A percentile compares a stretch with the other conserved stretches of the same genome.
Evolutionary conservation across 108 stramenopile species (phyloP).

Genomic region (Nannochloropsis gaditana): DNA sequence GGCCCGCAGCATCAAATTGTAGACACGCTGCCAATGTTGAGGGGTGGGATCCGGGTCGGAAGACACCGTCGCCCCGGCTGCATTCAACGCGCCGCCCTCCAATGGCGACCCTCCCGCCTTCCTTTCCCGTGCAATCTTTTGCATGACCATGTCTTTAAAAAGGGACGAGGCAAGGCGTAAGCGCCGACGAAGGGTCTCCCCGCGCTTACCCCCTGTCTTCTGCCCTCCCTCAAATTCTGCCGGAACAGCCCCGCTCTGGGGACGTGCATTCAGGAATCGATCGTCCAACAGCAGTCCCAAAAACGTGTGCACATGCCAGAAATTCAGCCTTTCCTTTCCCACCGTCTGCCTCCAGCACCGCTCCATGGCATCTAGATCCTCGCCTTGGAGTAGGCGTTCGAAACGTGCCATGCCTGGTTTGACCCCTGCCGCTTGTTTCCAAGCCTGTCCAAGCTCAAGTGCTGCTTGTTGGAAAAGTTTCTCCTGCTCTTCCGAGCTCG

Average conservation of each 20-base stretch:
- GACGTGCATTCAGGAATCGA: background rate
- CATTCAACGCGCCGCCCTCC: background rate
- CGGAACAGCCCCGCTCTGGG: background rate
- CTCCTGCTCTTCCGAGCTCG: background rate
- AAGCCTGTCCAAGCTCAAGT: background rate
- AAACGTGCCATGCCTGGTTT: background rate
- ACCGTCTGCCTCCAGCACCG: background rate
- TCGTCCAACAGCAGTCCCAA: background rate
- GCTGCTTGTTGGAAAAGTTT: background rate
- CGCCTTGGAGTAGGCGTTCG: background rate
- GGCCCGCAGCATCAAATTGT: background rate
- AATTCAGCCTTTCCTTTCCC: conserved; percentile 7
- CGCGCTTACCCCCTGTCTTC: background rate
- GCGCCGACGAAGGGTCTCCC: background rate
- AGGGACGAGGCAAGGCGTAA: background rate
- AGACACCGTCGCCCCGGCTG: background rate
- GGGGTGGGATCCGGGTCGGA: background rate
- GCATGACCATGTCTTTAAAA: background rate
- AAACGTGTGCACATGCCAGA: conserved; percentile 11
- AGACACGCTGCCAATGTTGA: background rate
- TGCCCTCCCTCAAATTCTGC: background rate
- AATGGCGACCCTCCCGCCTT: background rate
- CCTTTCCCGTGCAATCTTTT: background rate
- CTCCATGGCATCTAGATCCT: background rate
- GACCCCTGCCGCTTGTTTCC: conserved; percentile 10